A percentile compares a stretch with the other conserved stretches of the same genome.
Evolutionary conservation across 2,329 filamentous ascomycete species (phyloP).

Genomic region (Cordyceps javanica): DNA sequence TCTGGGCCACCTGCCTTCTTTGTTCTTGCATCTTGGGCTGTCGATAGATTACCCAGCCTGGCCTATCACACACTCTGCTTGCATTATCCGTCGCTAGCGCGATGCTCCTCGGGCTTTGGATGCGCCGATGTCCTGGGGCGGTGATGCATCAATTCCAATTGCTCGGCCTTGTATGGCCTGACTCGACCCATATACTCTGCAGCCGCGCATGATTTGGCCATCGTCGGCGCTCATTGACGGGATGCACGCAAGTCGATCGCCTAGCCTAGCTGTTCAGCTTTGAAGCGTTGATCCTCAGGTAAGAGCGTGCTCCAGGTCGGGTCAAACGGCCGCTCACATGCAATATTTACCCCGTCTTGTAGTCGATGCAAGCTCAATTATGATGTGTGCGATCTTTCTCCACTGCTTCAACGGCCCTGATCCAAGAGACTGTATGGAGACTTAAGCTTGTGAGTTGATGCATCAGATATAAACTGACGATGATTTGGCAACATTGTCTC

Average conservation of each 20-base stretch:
- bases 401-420: neutral
- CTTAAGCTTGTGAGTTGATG: neutral
- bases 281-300: neutral
- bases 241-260: neutral
- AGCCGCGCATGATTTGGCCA: neutral
- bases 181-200: neutral
- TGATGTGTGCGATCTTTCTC: neutral
- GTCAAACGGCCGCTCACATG: neutral
- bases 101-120: neutral
- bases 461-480: too few species aligned
- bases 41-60: neutral
- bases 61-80: neutral
- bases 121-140: neutral
- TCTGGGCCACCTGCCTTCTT: neutral
- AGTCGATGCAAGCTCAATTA: neutral
- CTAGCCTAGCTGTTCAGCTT: neutral
- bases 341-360: neutral
- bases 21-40: neutral
- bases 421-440: neutral
- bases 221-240: neutral
- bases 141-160: conserved; percentile 1
- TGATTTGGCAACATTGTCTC: neutral
- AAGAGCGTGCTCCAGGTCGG: neutral
- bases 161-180: neutral
- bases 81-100: neutral